A percentile compares a stretch with the other conserved stretches of the same genome.
Conservation (phyloP, 2,329 filamentous ascomycete species). For the Rutstroemia sp. region DNA sequence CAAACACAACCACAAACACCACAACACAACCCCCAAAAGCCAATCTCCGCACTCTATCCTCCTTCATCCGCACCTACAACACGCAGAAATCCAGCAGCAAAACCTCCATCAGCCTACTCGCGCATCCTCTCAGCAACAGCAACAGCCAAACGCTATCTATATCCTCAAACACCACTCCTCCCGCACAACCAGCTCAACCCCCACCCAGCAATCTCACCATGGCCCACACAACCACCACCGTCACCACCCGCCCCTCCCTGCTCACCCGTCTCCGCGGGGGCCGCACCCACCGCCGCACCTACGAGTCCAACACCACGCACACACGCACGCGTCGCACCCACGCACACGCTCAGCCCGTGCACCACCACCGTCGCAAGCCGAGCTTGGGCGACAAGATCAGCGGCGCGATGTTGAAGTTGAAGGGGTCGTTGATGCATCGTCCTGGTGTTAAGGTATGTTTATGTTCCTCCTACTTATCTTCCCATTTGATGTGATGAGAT, state of each 20-base stretch:
- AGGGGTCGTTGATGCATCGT: slow-evolving; percentile 59
- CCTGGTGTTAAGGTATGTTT: slow-evolving; percentile 61
- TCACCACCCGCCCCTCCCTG: background rate
- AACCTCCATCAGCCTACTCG: background rate
- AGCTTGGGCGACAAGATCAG: slow-evolving; percentile 66
- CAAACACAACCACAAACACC: background rate
- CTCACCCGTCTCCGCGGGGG: slow-evolving; percentile 1
- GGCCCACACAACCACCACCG: slow-evolving; percentile 7
- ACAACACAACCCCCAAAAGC: background rate
- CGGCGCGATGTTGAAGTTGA: slow-evolving; percentile 67
- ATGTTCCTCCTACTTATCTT: background rate
- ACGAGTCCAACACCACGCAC: background rate
- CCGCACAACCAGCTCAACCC: background rate
- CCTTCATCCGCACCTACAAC: slow-evolving; percentile 3
- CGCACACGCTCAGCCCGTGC: background rate
- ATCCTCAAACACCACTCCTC: background rate
- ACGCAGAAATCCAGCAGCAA: background rate
- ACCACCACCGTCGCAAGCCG: background rate
- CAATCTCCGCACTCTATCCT: slow-evolving; percentile 1
- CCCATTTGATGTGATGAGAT: background rate
- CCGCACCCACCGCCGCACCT: slow-evolving; percentile 1
- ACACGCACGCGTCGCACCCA: background rate
- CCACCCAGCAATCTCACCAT: background rate
- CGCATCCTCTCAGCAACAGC: background rate
- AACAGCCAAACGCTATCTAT: too few relatives aligned